Evolutionary conservation across 768 basidiomycete species (phyloP).

Genomic region (Suillus discolor): DNA sequence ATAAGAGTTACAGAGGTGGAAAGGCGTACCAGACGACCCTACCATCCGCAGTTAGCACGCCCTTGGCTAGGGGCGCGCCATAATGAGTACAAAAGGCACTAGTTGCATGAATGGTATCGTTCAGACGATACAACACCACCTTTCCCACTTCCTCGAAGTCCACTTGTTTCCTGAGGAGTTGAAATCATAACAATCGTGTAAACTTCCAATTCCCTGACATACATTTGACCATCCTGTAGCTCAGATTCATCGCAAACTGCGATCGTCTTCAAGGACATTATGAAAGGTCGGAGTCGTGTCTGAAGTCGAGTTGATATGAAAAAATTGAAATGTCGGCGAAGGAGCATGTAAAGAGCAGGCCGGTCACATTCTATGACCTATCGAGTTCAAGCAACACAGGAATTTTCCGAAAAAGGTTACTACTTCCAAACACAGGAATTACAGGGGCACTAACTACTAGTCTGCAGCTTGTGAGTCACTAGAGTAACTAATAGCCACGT

Average conservation of each 20-base stretch:
- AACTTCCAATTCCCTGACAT: slow-evolving; percentile 17
- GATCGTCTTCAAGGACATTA: slow-evolving; percentile 44
- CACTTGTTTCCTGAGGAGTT: slow-evolving; percentile 73
- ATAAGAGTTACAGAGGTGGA: neutral
- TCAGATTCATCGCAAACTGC: slow-evolving; percentile 51
- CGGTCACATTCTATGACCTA: neutral
- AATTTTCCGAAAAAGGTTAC: neutral
- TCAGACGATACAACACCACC: slow-evolving; percentile 76
- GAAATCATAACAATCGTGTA: neutral
- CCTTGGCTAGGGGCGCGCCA: slow-evolving; percentile 85
- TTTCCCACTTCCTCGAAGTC: slow-evolving; percentile 73
- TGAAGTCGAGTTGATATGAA: slow-evolving; percentile 2
- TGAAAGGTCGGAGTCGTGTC: neutral
- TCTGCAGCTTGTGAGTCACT: no score
- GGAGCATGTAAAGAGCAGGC: neutral
- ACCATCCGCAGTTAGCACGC: slow-evolving; percentile 77
- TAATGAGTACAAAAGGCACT: slow-evolving; percentile 91
- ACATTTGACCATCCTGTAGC: slow-evolving; percentile 60
- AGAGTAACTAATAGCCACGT: no score
- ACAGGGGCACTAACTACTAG: neutral
- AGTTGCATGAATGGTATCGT: slow-evolving; percentile 75
- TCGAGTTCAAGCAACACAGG: neutral
- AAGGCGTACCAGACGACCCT: slow-evolving; percentile 71
- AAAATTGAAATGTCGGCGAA: slow-evolving; percentile 1
- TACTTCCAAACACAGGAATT: neutral